Percentiles rank a stretch among this genome's conserved stretches.
phyloP scores from a whole-genome alignment of 1,284 basidiomycete species.

The Trametes pubescens region DNA sequence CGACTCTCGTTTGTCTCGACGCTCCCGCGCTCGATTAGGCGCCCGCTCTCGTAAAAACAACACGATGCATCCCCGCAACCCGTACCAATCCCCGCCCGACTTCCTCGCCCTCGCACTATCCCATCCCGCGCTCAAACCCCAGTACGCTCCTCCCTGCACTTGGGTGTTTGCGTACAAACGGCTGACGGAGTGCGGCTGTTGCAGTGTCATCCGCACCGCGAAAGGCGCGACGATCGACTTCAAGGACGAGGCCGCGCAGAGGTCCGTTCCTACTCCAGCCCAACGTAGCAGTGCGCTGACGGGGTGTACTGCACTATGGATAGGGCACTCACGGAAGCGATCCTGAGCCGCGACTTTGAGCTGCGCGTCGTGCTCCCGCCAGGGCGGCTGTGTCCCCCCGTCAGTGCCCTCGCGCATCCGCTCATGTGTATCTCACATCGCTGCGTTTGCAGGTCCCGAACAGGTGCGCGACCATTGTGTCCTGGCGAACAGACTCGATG shows the following conservation, averaged over 20 bases:
- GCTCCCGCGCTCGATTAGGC: too few species aligned
- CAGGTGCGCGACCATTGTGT: conserved; percentile 49
- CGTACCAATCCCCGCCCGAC: conserved; percentile 65
- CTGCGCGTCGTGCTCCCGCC: conserved; percentile 68
- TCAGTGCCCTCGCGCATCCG: conserved; percentile 46
- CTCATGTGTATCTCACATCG: background rate
- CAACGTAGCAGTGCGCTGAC: background rate
- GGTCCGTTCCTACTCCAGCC: conserved; percentile 49
- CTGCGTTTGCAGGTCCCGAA: conserved; percentile 66
- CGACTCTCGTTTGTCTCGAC: too few species aligned
- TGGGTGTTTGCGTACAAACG: background rate
- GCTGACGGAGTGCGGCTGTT: background rate
- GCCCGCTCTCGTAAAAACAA: too few species aligned
- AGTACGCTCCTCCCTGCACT: conserved; percentile 53
- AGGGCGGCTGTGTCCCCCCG: conserved; percentile 87
- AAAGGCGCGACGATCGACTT: conserved; percentile 72
- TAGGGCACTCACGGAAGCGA: conserved; percentile 79
- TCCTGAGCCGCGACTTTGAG: conserved; percentile 79
- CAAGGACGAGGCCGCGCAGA: conserved; percentile 70
- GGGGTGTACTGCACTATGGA: too few species aligned
- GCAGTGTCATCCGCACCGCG: conserved; percentile 45
- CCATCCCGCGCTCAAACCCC: conserved; percentile 66
- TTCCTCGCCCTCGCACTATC: conserved; percentile 67
- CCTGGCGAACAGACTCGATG: background rate
- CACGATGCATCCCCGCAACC: conserved; percentile 70